Evolutionary conservation across 345 rosid species (phyloP), one percentile per base, ranked within the genome.

Genomic region (Carallia brachiata): DNA sequence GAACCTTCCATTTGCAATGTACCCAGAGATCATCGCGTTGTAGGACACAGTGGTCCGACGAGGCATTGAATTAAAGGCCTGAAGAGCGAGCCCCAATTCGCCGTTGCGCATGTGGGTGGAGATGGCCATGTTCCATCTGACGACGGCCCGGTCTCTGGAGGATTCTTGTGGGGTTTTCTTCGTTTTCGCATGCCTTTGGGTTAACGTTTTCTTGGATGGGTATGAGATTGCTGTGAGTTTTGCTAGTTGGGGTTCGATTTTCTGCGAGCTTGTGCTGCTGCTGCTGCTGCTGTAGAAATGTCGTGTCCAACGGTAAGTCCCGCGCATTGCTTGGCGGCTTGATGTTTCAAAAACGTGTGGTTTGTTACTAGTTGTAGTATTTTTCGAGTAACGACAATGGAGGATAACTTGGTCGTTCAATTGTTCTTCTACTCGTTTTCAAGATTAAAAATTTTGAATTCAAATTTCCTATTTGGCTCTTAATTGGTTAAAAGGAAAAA

Each of bases 11-110:
- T 83, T 86, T 36, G 40, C 48, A 23, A 86, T 17, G 10, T 80
- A 86, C 0, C 90, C 88, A 44, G 86, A 83, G 0, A 85, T 82
- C 90, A 85, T 81, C 7, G 88, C 82, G 60, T 88, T 88, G 67
- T 82, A 84, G 37, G 89, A 82, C 7, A 85, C 88, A 0, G 80
- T 68, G 75, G 85, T 86, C 63, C 86, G 76, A 59, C 85, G 81
- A 12, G 93, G 90, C 93, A 88, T 88, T 30, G 75, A 67, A 32
- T 76, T 57, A 44, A 88, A 88, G 6, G 84, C 81, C 9, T 32
- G 69, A 70, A 85, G 80, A 23, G 92, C 92, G 4, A 73, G 67
- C 34, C 76, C 75, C 70, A 77, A 70, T 1, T 66, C 75, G 2
- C 85, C 84, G 19, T 77, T 76, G 31, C 86, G 88, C 92, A 88